Evolutionary conservation across 2,329 filamentous ascomycete species (phyloP), one percentile per base, ranked within the genome.

Genomic region (Penicillium olsonii): DNA sequence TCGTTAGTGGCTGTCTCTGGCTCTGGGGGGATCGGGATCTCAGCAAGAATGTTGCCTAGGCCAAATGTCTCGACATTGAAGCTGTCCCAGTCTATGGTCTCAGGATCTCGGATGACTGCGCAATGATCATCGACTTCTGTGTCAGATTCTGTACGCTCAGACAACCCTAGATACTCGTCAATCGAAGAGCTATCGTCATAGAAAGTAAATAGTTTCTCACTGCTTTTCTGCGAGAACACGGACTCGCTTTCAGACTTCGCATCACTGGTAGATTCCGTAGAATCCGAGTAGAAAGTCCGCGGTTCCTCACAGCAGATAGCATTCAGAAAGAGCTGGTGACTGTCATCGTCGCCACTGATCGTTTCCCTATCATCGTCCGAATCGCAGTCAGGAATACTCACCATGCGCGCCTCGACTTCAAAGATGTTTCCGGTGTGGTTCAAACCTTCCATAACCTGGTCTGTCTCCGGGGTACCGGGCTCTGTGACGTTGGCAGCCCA

Each of bases 391-490:
- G 27, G 8, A 18, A 17, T 9, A 35, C 47, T 37, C 22, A 50
- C 42, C 41, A 56, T 48, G 11, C 44, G 40, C 6, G 29, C 51
- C 8, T 37, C 22, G 9, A 54, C 19, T 18, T 56, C 26, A 11
- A 59, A 24, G 1, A 49, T 20, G 0, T 48, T 26, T 3, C 14
- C 24, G 5, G 22, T 17, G 5, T 19, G 20, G 17, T 37, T 19
- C 14, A 54, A 5, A 8, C 55, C 52, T n/a, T 60, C 55, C 8
- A 60, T 48, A 3, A 1, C 4, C 4, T 8, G 39, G 24, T 39
- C 45, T 0, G 19, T 7, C 2, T 24, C 33, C 8, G 14, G 31
- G 2, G 22, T 15, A 12, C 19, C 11, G 15, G 15, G 9, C 2
- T 11, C 9, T 9, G 29, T 29, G 2, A 51, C 2, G 11, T 27